Evolutionary conservation across 2,329 filamentous ascomycete genomes (phyloP).

Genomic region (Cladosporium velox): DNA sequence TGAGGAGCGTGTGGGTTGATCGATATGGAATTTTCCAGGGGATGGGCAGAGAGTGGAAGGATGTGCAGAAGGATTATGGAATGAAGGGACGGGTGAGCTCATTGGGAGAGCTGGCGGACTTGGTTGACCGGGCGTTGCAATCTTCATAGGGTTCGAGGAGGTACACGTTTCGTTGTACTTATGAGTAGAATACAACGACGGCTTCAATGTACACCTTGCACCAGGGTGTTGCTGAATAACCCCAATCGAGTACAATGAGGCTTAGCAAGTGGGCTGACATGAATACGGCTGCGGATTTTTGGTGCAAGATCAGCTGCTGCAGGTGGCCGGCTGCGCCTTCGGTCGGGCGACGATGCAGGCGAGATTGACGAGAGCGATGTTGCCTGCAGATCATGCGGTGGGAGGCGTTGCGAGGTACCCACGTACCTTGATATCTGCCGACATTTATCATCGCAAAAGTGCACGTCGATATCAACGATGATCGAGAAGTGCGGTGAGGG

Average conservation of each 20-base stretch:
- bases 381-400: not conserved
- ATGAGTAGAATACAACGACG: not conserved
- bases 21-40: slow-evolving; percentile 48
- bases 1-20: slow-evolving; percentile 68
- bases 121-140: slow-evolving; percentile 47
- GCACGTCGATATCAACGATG: not conserved
- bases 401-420: not conserved
- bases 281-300: not conserved
- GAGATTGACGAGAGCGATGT: not conserved
- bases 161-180: not conserved
- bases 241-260: not conserved
- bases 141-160: not conserved
- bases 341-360: not conserved
- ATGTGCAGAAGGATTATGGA: slow-evolving; percentile 41
- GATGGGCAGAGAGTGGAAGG: slow-evolving; percentile 41
- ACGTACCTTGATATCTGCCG: not conserved
- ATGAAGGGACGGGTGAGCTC: slow-evolving; percentile 63
- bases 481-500: not conserved
- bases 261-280: slow-evolving; percentile 6
- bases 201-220: not conserved
- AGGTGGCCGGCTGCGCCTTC: slow-evolving; percentile 2
- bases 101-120: slow-evolving; percentile 63
- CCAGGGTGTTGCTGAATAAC: not conserved
- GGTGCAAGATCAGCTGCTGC: not conserved
- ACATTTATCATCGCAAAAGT: not conserved